Evolutionary conservation across 2,329 filamentous ascomycete genomes (phyloP), one percentile per base, ranked within the genome.

Genomic region (Biscogniauxia mediterranea): DNA sequence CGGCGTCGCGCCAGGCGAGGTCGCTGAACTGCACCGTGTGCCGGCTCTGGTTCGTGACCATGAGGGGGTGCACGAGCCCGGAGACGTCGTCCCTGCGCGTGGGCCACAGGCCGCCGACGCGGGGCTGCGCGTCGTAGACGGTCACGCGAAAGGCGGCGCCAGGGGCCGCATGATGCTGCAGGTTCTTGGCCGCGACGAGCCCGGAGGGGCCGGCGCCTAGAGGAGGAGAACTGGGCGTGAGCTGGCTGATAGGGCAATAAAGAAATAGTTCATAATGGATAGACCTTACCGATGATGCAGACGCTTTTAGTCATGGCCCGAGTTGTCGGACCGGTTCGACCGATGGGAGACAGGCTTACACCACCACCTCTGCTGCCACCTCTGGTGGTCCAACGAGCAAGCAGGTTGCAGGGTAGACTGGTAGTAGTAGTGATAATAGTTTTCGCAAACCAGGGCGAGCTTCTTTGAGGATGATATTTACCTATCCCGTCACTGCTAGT

Each of bases 71-170:
- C 17, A 89, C 76, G 49, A 85, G 76, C 2, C 84, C 81, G 1
- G 67, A 75, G n/a, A 64, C 66, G 58, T 87, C 85, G 1, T 76
- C 66, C 57, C 78, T 80, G 13, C 75, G 74, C 1, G 79, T 76
- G 3, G 89, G 88, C 92, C 92, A 96, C n/a, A 95, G 83, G 0
- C 92, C 92, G 11, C 91, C 92, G 17, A 94, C 81, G 49, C 84
- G 81, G 38, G 80, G 70, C 54, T 87, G 83, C 17, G 82, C 78
- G 55, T 96, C 92, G 69, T 89, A 91, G 23, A 96, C 74, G 2
- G 85, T 89, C 54, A 94, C 88, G 5, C 81, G 78, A 76, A 91
- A 93, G 5, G 79, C 78, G 11, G 75, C 80, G 1, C 23, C 23
- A 23, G 23, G 75, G 73, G 0, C 83, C 79, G 79, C 79, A 70